Evolutionary conservation across 768 basidiomycete species (phyloP).

Genomic region (Leccinum aurantiacum): DNA sequence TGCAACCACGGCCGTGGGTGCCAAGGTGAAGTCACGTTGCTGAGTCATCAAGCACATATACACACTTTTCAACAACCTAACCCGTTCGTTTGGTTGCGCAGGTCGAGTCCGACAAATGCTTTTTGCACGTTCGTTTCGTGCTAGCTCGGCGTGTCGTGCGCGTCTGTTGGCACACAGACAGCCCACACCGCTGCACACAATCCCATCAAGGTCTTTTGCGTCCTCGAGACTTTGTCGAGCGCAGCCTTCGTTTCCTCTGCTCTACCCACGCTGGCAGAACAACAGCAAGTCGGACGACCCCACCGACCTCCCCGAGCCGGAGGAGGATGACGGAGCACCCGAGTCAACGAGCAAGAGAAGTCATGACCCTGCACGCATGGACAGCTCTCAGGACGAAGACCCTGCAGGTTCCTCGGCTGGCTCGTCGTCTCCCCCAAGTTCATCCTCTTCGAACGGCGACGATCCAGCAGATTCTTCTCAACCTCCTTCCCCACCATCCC

Average conservation of each 20-base stretch:
- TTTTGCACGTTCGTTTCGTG: constrained; percentile 22
- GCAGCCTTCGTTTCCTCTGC: constrained; percentile 33
- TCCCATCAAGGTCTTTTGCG: constrained; percentile 28
- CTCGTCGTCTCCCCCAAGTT: constrained; percentile 32
- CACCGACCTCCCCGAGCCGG: constrained; percentile 23
- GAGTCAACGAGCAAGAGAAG: constrained; percentile 22
- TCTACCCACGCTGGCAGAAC: constrained; percentile 42
- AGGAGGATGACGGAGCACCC: constrained; percentile 24
- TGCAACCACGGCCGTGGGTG: no score
- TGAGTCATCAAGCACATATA: neutral
- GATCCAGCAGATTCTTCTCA: constrained; percentile 38
- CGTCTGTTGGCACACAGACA: constrained; percentile 14
- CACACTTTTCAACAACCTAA: neutral
- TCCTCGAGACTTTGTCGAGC: constrained; percentile 24
- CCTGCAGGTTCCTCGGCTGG: constrained; percentile 33
- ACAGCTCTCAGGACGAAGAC: constrained; percentile 33
- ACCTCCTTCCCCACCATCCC: constrained; percentile 30
- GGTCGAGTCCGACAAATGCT: constrained; percentile 22
- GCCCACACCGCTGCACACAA: constrained; percentile 11
- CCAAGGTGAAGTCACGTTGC: neutral
- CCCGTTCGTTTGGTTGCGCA: constrained; percentile 12
- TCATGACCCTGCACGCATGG: constrained; percentile 21
- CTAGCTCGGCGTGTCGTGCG: constrained; percentile 10
- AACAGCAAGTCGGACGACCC: constrained; percentile 30
- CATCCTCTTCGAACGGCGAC: constrained; percentile 35